phyloP scores from a whole-genome alignment of 345 rosid species.

The Viola odorata region DNA sequence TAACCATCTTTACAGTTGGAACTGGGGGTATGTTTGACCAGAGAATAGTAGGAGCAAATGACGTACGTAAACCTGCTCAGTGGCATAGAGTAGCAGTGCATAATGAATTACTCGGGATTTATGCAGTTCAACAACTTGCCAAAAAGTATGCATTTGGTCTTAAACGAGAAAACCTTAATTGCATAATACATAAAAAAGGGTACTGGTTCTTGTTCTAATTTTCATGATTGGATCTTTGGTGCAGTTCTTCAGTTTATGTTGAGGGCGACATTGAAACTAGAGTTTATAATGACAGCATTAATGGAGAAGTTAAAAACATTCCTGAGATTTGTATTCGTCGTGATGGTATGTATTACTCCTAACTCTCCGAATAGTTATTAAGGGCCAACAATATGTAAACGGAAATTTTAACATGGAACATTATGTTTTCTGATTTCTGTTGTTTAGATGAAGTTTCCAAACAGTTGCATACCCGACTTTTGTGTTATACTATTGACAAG shows the following conservation, averaged over 20 bases:
- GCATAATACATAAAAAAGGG: too few relatives aligned
- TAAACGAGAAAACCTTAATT: not conserved
- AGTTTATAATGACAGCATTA: slow-evolving; percentile 87
- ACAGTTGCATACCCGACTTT: too few relatives aligned
- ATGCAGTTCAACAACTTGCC: slow-evolving; percentile 72
- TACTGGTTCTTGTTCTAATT: not conserved
- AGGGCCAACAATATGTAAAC: too few relatives aligned
- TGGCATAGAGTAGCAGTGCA: slow-evolving; percentile 98
- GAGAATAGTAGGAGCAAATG: slow-evolving; percentile 43
- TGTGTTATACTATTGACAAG: not conserved
- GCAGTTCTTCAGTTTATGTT: slow-evolving; percentile 85
- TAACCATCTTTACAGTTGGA: slow-evolving; percentile 89
- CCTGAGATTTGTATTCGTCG: slow-evolving; percentile 89
- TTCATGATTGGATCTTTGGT: slow-evolving; percentile 21
- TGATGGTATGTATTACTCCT: slow-evolving; percentile 46
- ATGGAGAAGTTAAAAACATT: slow-evolving; percentile 61
- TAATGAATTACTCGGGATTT: slow-evolving; percentile 64
- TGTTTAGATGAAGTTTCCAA: not conserved
- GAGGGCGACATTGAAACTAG: slow-evolving; percentile 96
- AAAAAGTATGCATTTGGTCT: slow-evolving; percentile 48
- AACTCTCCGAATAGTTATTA: not conserved
- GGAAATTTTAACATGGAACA: not conserved
- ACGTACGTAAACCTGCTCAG: slow-evolving; percentile 77
- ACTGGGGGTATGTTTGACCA: slow-evolving; percentile 95
- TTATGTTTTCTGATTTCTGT: not conserved